Evolutionary conservation across 1,284 basidiomycete species (phyloP).

Genomic region (Kwoniella shivajii): DNA sequence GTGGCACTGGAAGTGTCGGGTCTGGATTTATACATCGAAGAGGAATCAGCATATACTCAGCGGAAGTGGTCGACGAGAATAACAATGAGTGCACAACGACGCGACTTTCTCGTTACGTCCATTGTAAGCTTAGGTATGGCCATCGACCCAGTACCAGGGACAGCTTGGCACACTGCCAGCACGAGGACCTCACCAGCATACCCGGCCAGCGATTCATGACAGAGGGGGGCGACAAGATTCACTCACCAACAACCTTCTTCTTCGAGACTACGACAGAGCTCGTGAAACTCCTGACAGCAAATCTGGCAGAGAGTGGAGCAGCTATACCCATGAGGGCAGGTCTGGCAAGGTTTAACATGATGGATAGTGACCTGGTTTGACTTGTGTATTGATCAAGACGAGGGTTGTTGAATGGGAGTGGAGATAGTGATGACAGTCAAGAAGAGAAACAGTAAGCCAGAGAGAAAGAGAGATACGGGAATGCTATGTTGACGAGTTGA

Average conservation of each 20-base stretch:
- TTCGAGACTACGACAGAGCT: conserved; percentile 33
- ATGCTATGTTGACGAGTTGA: not conserved
- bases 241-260: conserved; percentile 63
- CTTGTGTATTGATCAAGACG: not conserved
- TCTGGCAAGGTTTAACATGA: conserved; percentile 13
- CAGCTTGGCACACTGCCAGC: too few species aligned
- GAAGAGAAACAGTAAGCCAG: not conserved
- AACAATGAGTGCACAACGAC: too few species aligned
- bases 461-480: not conserved
- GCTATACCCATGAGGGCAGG: conserved; percentile 2
- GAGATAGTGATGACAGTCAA: not conserved
- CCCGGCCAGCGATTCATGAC: not conserved
- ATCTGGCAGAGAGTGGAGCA: not conserved
- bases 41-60: not conserved
- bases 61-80: not conserved
- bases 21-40: conserved; percentile 14
- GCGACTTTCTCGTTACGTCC: not conserved
- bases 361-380: not conserved
- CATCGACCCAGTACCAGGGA: too few species aligned
- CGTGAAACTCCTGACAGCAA: not conserved
- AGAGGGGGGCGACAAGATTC: too few species aligned
- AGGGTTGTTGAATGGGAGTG: not conserved
- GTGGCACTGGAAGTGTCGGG: conserved; percentile 20
- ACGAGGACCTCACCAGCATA: not conserved
- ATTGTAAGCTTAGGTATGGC: not conserved